Base-by-base conservation (phyloP, 2,329 filamentous ascomycete species). In the Chrysosporium queenslandicum region DNA sequence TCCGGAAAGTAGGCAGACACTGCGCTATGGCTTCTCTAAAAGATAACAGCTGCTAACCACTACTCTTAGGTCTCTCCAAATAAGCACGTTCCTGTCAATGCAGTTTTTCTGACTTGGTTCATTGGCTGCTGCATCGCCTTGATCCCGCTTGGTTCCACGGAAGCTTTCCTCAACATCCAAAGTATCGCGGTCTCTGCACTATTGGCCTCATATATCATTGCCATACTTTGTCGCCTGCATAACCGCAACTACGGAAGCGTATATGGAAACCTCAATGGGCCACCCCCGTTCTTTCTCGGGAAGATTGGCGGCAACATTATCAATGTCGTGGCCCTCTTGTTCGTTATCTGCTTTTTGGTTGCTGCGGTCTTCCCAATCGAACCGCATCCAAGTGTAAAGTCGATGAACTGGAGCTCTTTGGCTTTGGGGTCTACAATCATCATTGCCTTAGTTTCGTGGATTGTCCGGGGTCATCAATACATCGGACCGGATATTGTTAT, bases 81-180 rank as follows among this genome's bases (percentile, higher is more conserved):
- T 29, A 66, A 61, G 59, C 65, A 72, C 40, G 67, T 74, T 49
- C 74, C 74, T 3, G 66, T 76, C 4, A 70, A 75, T 46, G 68
- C 74, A 1, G 72, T 77, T 49, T 60, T 73, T 52, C 63, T 74
- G 5, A 72, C 74, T 2, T 68, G 74, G 6, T 58, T 68, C 9
- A 65, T 71, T 39, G 69, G 71, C n/a, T 63, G 67, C 2, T 66
- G 76, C 3, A 68, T 78, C 36, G 70, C 71, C 0, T 63, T 78
- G 25, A 76, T 78, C 66, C 77, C 76, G 56, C 71, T 78, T 49
- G 75, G 74, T 43, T 76, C 73, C n/a, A 61, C 65, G 18, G 63
- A 67, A 2, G 73, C 71, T 5, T 66, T 74, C 50, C 66, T 69
- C 53, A 70, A 70, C 52, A 69, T 75, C 42, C 60, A 72, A 23